These are phyloP conservation scores for Euptelea pleiosperma DNA, from an alignment of 164 flowering plant species.

Conservation along the genomic window DNA sequence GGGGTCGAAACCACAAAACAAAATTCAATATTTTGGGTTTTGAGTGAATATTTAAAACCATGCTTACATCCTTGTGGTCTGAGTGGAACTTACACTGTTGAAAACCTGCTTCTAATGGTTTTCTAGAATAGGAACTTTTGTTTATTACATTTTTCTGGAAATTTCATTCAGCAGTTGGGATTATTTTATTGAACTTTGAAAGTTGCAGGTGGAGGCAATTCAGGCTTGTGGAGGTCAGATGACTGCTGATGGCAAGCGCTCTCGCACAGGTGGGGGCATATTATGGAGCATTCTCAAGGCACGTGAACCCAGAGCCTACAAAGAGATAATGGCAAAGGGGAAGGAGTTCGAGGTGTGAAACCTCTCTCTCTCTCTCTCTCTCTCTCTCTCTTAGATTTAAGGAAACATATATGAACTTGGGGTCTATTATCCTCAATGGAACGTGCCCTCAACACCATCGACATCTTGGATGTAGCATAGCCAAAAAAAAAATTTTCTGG, in stretches of 20 bases:
- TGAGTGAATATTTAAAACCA: no score
- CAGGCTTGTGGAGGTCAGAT: slow-evolving; percentile 94
- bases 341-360: slow-evolving; percentile 93
- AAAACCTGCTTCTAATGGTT: not conserved
- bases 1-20: no score
- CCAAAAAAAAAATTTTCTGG: no score
- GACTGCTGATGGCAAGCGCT: slow-evolving; percentile 78
- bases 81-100: not conserved
- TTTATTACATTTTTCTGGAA: not conserved
- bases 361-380: not conserved
- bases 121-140: not conserved
- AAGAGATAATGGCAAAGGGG: slow-evolving; percentile 80
- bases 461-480: no score
- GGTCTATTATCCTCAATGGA: not conserved
- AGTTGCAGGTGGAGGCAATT: slow-evolving; percentile 78
- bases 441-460: no score
- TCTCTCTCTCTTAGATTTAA: not conserved
- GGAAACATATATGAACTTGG: no score
- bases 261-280: slow-evolving; percentile 77
- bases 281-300: slow-evolving; percentile 84
- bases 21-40: no score
- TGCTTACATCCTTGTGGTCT: no score
- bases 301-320: slow-evolving; percentile 77
- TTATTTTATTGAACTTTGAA: slow-evolving; percentile 1
- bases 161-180: slow-evolving; percentile 1